Base-by-base conservation (phyloP, 1,139 yeast genomes). In the Pichia sp. region DNA sequence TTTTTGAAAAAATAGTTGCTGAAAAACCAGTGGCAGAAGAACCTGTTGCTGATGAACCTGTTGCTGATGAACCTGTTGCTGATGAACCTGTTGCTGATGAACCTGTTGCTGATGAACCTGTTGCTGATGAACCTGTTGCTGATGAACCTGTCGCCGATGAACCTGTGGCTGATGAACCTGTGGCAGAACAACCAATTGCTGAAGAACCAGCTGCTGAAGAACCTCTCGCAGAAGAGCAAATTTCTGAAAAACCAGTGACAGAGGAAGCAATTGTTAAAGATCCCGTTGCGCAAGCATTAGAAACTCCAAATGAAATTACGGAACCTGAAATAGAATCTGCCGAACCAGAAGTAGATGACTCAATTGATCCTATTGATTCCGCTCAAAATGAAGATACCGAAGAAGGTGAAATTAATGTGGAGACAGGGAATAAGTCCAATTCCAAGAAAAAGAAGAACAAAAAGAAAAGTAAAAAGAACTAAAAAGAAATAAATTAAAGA, bases 401-500 rank as follows among this genome's bases (percentile, higher is more conserved):
- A 35, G 30, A 18, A 18, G 30, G 3, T 27, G 27, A 28, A 7
- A 25, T n/a, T 7, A 11, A 31, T 25, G 35, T 2, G 2, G 11
- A 25, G 8, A 11, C n/a, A 28, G 18, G 7, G 9, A 25, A 35
- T 10, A 5, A 27, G 27, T 10, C 11, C 27, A 9, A 31, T n/a
- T 32, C 9, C 32, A 27, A 31, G 7, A 36, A 39, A 5, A 35
- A 18, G 39, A 51, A 46, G 46, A 53, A 50, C 54, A 61, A 53
- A 52, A 54, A 53, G 54, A 58, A 51, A 56, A 59, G 49, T 53
- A 57, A 53, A 56, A 54, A 52, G 27, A 18, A 18, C 18, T 18
- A 18, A 18, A 18, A 18, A 18, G 18, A 18, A 18, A 18, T 18
- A 18, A 18, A 18, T 18, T 18, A 18, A 18, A 18, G 18, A 18